Conservation (phyloP, 352 stramenopile species). For the Globisporangium uncinulatum region DNA sequence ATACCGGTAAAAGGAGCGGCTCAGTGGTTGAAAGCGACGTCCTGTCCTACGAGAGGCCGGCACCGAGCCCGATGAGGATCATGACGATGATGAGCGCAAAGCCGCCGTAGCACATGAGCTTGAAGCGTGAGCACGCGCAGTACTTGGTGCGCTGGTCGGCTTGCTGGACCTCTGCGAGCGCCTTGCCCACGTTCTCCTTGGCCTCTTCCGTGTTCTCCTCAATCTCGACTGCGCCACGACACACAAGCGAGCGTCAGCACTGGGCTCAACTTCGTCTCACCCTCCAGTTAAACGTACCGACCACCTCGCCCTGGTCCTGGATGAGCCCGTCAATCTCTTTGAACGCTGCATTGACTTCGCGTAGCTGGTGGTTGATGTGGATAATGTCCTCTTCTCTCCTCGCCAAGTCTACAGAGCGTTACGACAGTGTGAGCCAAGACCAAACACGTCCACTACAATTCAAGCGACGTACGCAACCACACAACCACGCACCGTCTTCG, state of each 20-base stretch:
- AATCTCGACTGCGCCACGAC: constrained; percentile 59
- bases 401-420: constrained; percentile 44
- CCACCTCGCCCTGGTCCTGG: constrained; percentile 73
- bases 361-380: constrained; percentile 84
- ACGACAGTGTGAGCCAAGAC: neutral
- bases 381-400: constrained; percentile 83
- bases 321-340: constrained; percentile 79
- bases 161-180: constrained; percentile 63
- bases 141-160: constrained; percentile 65
- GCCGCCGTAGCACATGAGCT: constrained; percentile 63
- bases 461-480: neutral
- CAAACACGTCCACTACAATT: no score
- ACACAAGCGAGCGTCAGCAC: neutral
- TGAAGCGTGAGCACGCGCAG: constrained; percentile 57
- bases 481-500: constrained; percentile 57
- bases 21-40: no score
- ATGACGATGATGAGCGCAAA: constrained; percentile 52
- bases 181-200: constrained; percentile 71
- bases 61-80: constrained; percentile 45
- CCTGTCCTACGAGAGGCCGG: constrained; percentile 20
- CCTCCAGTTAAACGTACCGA: constrained; percentile 25
- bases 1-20: no score
- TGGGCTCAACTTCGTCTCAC: neutral
- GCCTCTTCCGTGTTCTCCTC: constrained; percentile 72
- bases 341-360: constrained; percentile 82